Conservation (phyloP, 2,329 filamentous ascomycete genomes). For the Cladosporium sp. region DNA sequence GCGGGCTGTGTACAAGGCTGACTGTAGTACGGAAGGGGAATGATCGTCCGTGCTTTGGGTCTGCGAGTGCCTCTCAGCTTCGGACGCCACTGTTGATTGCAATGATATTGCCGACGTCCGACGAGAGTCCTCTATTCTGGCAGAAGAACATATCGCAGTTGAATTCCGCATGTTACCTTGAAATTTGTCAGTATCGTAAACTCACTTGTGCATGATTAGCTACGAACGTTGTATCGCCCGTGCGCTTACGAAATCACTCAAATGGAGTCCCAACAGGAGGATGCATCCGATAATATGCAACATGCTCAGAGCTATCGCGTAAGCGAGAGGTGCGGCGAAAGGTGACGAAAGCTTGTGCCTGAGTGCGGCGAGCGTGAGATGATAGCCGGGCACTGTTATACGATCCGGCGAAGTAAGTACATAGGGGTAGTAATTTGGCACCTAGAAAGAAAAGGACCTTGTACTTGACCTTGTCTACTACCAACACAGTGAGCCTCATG, state of each 20-base stretch:
- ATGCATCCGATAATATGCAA: neutral
- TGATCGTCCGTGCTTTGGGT: neutral
- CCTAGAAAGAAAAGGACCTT: neutral
- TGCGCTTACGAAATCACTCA: neutral
- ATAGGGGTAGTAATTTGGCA: neutral
- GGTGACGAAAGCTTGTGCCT: slow-evolving; percentile 9
- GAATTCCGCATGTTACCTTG: neutral
- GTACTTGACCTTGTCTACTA: neutral
- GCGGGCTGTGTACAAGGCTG: slow-evolving; percentile 10
- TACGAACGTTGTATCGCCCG: neutral
- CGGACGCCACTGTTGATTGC: neutral
- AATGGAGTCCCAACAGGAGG: neutral
- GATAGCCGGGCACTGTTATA: neutral
- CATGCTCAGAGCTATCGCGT: neutral
- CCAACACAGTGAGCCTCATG: neutral
- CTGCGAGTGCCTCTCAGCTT: neutral
- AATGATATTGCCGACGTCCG: neutral
- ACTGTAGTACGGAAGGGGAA: neutral
- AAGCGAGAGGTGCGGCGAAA: neutral
- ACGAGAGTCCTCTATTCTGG: neutral
- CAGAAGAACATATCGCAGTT: neutral
- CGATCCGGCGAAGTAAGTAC: neutral
- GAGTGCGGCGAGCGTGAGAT: neutral
- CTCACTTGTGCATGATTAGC: neutral
- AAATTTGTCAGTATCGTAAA: neutral